These are phyloP conservation scores for Nothophytophthora sp. DNA, from an alignment of 352 stramenopile genomes.

Conservation along the genomic window DNA sequence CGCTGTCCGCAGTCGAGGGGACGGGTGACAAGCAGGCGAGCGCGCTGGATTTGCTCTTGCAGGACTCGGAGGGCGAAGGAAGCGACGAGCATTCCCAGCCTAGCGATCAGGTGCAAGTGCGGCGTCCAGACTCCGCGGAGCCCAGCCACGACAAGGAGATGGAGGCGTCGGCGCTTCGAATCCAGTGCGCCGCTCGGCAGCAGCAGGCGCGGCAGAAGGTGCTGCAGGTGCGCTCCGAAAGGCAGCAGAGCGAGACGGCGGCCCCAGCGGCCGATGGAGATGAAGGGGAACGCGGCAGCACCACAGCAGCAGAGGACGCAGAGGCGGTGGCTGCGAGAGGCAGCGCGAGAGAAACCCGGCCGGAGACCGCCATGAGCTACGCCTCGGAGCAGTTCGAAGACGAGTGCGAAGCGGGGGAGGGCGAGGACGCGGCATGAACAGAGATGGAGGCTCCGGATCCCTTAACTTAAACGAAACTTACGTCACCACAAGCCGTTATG, in stretches of 20 bases:
- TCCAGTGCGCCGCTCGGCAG: conserved; percentile 62
- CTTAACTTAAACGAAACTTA: too few relatives aligned
- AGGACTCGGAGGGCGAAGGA: conserved; percentile 11
- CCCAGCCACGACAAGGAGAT: too few relatives aligned
- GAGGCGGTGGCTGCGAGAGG: neutral
- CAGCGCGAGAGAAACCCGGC: conserved; percentile 13
- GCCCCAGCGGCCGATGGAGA: neutral
- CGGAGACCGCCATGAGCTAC: conserved; percentile 64
- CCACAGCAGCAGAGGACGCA: conserved; percentile 1
- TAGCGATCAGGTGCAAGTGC: too few relatives aligned
- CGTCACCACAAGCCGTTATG: too few relatives aligned
- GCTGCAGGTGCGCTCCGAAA: conserved; percentile 19
- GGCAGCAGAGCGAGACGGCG: neutral
- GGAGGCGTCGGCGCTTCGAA: conserved; percentile 35
- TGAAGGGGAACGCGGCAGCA: neutral
- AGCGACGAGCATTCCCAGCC: too few relatives aligned
- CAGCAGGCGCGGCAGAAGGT: conserved; percentile 45
- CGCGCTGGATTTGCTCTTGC: conserved; percentile 14
- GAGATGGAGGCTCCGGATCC: neutral
- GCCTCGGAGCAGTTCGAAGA: conserved; percentile 66
- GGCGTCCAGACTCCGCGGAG: too few relatives aligned
- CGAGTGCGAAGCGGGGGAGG: conserved; percentile 31
- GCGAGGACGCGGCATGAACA: conserved; percentile 7
- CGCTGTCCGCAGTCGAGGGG: neutral
- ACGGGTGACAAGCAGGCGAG: conserved; percentile 6